Conservation (phyloP, 192 early-diverging fungal genomes). For the Coemansia sp. region DNA sequence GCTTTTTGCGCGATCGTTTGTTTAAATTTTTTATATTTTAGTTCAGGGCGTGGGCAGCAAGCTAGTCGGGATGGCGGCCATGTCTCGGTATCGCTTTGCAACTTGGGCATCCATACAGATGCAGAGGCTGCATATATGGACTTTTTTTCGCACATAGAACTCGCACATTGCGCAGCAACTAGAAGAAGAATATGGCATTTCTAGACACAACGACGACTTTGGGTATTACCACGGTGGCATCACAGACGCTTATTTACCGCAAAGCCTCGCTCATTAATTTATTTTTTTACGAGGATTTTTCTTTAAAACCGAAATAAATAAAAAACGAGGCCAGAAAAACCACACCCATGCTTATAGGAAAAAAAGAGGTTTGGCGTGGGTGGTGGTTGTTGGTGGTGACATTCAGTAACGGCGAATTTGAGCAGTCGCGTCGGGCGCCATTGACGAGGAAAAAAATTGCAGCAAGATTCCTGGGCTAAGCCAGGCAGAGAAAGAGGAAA, state of each 20-base stretch:
- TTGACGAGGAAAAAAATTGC: neutral
- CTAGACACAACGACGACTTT: neutral
- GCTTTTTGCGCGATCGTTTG: conserved; percentile 8
- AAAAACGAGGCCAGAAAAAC: neutral
- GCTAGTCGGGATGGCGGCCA: neutral
- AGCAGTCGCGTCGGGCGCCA: neutral
- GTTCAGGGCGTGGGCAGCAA: neutral
- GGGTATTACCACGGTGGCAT: neutral
- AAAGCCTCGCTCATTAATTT: conserved; percentile 6
- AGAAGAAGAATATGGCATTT: neutral
- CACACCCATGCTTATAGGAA: neutral
- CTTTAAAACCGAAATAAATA: neutral
- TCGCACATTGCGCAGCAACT: neutral
- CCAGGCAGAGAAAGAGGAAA: neutral
- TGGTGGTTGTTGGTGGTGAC: neutral
- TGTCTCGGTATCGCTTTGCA: neutral
- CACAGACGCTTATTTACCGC: neutral
- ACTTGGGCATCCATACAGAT: neutral
- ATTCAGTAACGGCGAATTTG: conserved; percentile 5
- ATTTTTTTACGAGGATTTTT: neutral
- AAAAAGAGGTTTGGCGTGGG: neutral
- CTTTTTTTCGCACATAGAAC: neutral
- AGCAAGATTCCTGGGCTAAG: neutral
- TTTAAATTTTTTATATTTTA: conserved; percentile 1
- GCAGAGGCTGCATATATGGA: neutral